phyloP scores from a whole-genome alignment of 257 asterid genomes.

The Scutellaria barbata region DNA sequence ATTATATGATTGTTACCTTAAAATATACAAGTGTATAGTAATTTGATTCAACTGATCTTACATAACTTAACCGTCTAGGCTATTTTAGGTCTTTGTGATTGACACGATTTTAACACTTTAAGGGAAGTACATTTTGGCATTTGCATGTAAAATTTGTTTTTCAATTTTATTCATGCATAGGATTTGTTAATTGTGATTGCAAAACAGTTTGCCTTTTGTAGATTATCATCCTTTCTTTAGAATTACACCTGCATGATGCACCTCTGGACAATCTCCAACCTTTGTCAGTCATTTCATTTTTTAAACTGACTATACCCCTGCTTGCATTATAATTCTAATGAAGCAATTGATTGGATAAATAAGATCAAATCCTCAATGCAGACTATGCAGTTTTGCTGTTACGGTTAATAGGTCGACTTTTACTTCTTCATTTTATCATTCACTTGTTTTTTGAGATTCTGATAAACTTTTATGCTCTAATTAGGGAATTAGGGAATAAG shows the following conservation, averaged over 20 bases:
- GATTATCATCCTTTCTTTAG: background rate
- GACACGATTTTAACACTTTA: conserved; percentile 11
- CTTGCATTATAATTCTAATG: background rate
- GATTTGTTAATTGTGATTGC: background rate
- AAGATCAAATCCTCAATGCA: background rate
- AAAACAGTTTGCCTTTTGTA: background rate
- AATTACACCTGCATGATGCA: conserved; percentile 11
- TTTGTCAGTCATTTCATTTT: conserved; percentile 1
- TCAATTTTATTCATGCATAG: background rate
- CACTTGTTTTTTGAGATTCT: background rate
- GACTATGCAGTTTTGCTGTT: background rate
- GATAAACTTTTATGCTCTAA: conserved; percentile 1
- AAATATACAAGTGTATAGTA: background rate
- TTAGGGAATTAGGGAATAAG: background rate
- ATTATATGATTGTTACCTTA: background rate
- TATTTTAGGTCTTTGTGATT: conserved; percentile 8
- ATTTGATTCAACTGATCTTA: background rate
- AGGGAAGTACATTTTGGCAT: background rate
- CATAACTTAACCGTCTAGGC: background rate
- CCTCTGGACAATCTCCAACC: conserved; percentile 3
- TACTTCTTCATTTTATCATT: background rate
- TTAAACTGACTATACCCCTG: background rate
- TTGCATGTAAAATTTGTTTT: background rate
- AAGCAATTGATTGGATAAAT: background rate
- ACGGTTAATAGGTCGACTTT: background rate